phyloP scores from a whole-genome alignment of 331 rosid species.

The Rosa hybrid region DNA sequence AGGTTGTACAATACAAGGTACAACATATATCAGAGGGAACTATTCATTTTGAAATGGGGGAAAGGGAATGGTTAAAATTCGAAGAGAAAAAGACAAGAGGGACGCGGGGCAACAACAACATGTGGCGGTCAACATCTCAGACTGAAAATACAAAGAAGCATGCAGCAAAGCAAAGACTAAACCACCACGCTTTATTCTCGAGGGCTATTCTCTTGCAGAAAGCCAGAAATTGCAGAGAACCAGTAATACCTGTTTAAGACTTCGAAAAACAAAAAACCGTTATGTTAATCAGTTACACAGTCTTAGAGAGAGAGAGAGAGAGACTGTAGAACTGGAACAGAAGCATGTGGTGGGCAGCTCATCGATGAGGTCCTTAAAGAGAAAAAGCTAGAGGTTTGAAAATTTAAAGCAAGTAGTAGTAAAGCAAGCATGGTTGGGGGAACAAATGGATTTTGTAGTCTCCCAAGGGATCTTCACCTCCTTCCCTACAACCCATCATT shows the following conservation, averaged over 20 bases:
- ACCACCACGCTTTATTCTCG: constrained; percentile 51
- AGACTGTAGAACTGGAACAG: constrained; percentile 27
- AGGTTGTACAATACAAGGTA: too few species aligned
- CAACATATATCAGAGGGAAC: background rate
- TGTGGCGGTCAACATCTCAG: constrained; percentile 51
- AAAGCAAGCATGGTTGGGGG: constrained; percentile 55
- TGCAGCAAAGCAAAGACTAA: constrained; percentile 20
- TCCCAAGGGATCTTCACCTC: constrained; percentile 88
- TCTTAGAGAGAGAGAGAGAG: constrained; percentile 27
- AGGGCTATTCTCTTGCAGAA: constrained; percentile 19
- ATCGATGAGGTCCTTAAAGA: constrained; percentile 28
- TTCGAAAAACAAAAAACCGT: constrained; percentile 29
- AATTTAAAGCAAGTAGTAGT: constrained; percentile 8
- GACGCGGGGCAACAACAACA: constrained; percentile 27
- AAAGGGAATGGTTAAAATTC: constrained; percentile 30
- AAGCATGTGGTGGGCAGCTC: constrained; percentile 91
- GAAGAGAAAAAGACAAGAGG: constrained; percentile 59
- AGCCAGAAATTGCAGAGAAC: background rate
- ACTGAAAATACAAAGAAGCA: background rate
- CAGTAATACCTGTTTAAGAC: constrained; percentile 3
- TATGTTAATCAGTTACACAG: constrained; percentile 26
- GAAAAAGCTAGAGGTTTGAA: constrained; percentile 30
- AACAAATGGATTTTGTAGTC: constrained; percentile 92
- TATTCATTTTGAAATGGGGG: constrained; percentile 13
- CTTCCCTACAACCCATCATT: constrained; percentile 66